These are phyloP conservation scores for Penicillium frequentans DNA, from an alignment of 2,329 filamentous ascomycete species.

Conservation along the genomic window DNA sequence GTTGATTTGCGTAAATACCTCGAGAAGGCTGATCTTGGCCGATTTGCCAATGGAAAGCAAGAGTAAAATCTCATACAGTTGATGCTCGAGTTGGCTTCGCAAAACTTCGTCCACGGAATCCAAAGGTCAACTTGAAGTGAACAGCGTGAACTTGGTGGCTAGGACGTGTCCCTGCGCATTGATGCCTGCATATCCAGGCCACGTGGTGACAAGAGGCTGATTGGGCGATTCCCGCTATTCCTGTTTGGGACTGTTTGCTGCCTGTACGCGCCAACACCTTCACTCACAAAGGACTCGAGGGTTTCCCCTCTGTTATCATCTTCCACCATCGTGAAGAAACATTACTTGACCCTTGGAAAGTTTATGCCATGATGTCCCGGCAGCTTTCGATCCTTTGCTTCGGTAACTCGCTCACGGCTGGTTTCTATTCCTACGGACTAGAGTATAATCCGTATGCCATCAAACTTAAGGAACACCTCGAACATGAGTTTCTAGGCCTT, in stretches of 20 bases:
- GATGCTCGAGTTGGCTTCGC: too few relatives aligned
- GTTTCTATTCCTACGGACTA: constrained; percentile 49
- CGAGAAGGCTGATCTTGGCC: too few relatives aligned
- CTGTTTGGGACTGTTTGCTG: not conserved
- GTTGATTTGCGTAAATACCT: too few relatives aligned
- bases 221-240: not conserved
- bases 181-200: not conserved
- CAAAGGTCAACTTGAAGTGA: too few relatives aligned
- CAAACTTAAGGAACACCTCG: constrained; percentile 50
- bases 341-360: not conserved
- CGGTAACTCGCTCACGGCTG: constrained; percentile 64
- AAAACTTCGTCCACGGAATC: too few relatives aligned
- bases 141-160: too few relatives aligned
- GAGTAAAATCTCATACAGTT: too few relatives aligned
- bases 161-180: not conserved
- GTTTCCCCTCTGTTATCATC: not conserved
- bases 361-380: constrained; percentile 4
- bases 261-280: not conserved
- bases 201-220: not conserved
- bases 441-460: constrained; percentile 55
- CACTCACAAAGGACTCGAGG: not conserved
- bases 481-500: constrained; percentile 46
- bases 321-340: not conserved
- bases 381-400: constrained; percentile 57
- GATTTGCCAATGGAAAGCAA: too few relatives aligned